A percentile compares a stretch with the other conserved stretches of the same genome.
Conservation (phyloP, 2,329 filamentous ascomycete species). For the Ophiosphaerella korrae region DNA sequence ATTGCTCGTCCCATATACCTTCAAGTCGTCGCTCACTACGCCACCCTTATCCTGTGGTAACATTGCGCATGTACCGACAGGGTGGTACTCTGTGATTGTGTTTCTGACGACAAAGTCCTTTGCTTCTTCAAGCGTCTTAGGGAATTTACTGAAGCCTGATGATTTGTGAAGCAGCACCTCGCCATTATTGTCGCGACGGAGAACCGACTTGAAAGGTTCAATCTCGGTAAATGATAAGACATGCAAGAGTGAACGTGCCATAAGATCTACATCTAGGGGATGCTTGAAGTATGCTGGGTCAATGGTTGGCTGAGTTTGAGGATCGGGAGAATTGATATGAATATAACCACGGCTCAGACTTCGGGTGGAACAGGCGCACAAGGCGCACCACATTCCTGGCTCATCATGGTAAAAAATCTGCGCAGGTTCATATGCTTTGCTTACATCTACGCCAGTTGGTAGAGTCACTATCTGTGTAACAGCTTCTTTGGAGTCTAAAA, state of each 20-base stretch:
- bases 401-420: constrained; percentile 18
- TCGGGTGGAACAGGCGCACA: constrained; percentile 26
- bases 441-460: constrained; percentile 17
- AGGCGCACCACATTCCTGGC: constrained; percentile 27
- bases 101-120: constrained; percentile 19
- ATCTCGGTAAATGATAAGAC: constrained; percentile 35
- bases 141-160: constrained; percentile 2
- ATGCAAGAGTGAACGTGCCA: constrained; percentile 42
- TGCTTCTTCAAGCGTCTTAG: constrained; percentile 30
- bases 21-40: constrained; percentile 29
- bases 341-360: constrained; percentile 51
- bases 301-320: constrained; percentile 44
- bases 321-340: constrained; percentile 49
- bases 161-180: constrained; percentile 1
- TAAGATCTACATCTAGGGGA: constrained; percentile 52
- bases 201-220: constrained; percentile 38
- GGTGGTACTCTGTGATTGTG: constrained; percentile 38
- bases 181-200: constrained; percentile 29
- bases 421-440: constrained; percentile 4
- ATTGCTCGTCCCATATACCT: constrained; percentile 39
- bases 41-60: constrained; percentile 37
- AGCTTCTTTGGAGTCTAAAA: constrained; percentile 33
- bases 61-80: constrained; percentile 40
- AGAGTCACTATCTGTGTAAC: constrained; percentile 27
- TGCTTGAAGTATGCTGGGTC: constrained; percentile 53